A percentile compares a stretch with the other conserved stretches of the same genome.
Evolutionary conservation across 2,329 filamentous ascomycete species (phyloP).

Genomic region (Alternaria arbusti): DNA sequence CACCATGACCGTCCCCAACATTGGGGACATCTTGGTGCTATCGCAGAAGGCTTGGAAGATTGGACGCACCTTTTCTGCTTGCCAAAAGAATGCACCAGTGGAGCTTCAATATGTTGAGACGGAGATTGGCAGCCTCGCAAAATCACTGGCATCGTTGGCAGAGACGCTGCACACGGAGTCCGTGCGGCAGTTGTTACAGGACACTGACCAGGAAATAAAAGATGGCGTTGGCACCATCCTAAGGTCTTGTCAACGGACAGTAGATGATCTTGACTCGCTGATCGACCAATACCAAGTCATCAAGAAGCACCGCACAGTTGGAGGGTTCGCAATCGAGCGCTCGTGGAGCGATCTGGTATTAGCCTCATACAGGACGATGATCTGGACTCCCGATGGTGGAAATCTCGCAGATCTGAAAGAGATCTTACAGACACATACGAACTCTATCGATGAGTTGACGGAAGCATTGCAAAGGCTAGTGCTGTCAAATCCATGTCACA

Average conservation of each 20-base stretch:
- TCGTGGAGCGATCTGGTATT: slow-evolving; percentile 54
- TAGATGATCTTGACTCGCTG: slow-evolving; percentile 54
- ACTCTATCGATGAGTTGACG: slow-evolving; percentile 48
- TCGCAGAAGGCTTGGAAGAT: slow-evolving; percentile 56
- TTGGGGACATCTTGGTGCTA: slow-evolving; percentile 55
- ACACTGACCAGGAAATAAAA: slow-evolving; percentile 45
- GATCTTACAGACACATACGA: slow-evolving; percentile 53
- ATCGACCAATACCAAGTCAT: slow-evolving; percentile 55
- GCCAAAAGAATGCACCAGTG: slow-evolving; percentile 47
- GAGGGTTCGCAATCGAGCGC: slow-evolving; percentile 51
- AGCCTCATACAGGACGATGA: slow-evolving; percentile 51
- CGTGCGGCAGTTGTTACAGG: slow-evolving; percentile 43
- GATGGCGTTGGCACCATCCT: slow-evolving; percentile 50
- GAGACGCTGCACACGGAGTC: slow-evolving; percentile 49
- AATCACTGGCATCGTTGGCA: slow-evolving; percentile 53
- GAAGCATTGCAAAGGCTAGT: slow-evolving; percentile 52
- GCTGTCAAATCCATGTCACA: background rate
- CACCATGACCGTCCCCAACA: slow-evolving; percentile 43
- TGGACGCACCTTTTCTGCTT: slow-evolving; percentile 52
- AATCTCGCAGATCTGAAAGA: slow-evolving; percentile 48
- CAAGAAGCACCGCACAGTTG: slow-evolving; percentile 49
- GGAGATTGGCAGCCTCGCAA: slow-evolving; percentile 52
- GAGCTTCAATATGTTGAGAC: slow-evolving; percentile 54
- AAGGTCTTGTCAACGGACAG: slow-evolving; percentile 47
- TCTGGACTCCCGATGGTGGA: slow-evolving; percentile 56